A percentile compares a stretch with the other conserved stretches of the same genome.
These are phyloP conservation scores for Isatis lusitanica DNA, from an alignment of 441 rosid species.

Conservation along the genomic window DNA sequence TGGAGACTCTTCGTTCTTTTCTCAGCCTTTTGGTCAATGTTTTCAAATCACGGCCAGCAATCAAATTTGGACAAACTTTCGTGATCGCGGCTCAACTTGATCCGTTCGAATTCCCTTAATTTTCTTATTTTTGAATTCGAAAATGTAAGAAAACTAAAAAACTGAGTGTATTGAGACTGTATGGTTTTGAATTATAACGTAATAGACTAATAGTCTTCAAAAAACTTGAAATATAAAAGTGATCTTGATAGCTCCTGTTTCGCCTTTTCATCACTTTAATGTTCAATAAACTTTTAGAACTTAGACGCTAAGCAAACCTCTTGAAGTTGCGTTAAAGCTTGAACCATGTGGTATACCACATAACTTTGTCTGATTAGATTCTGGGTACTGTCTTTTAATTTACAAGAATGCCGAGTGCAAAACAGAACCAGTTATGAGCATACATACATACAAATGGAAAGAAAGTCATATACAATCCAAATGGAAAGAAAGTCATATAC, in stretches of 20 bases:
- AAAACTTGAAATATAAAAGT: background rate
- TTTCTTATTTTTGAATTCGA: background rate
- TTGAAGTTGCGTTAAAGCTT: background rate
- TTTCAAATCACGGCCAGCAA: conserved; percentile 9
- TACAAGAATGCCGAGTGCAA: conserved; percentile 27
- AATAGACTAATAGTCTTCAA: background rate
- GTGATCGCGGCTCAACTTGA: background rate
- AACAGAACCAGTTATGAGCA: conserved; percentile 11
- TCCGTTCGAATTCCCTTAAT: background rate
- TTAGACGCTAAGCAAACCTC: background rate
- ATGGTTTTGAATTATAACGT: too few relatives aligned
- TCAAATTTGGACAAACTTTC: conserved; percentile 13
- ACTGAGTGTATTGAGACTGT: background rate
- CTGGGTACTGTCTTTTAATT: conserved; percentile 22
- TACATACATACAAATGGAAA: conserved; percentile 17
- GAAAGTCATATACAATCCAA: conserved; percentile 33
- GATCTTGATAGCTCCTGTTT: background rate
- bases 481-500: conserved; percentile 22
- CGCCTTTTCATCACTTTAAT: background rate
- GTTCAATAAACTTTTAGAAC: background rate
- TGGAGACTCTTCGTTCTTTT: conserved; percentile 22
- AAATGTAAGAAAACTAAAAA: background rate
- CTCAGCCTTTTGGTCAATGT: conserved; percentile 16
- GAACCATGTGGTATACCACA: background rate
- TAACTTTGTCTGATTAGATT: background rate